These are phyloP conservation scores for Volvariella volvacea DNA, from an alignment of 1,284 basidiomycete species.

Conservation along the genomic window DNA sequence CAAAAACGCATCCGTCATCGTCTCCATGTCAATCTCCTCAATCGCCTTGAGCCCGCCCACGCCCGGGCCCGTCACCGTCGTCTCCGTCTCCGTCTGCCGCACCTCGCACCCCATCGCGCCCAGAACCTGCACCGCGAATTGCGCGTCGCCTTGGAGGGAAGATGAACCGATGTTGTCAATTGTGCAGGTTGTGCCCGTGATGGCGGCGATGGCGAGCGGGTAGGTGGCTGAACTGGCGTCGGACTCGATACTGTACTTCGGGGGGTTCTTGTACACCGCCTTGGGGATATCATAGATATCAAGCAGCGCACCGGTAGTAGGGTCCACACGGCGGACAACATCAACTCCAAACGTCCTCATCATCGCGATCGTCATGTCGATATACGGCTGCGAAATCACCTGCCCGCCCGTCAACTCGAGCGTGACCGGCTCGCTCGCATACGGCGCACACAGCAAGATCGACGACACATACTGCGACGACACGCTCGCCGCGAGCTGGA, in stretches of 20 bases:
- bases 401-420: conserved; percentile 89
- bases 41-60: conserved; percentile 77
- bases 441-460: conserved; percentile 93
- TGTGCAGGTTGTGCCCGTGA: conserved; percentile 92
- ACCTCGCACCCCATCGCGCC: conserved; percentile 95
- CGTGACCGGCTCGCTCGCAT: conserved; percentile 75
- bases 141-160: conserved; percentile 93
- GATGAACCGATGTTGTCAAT: conserved; percentile 87
- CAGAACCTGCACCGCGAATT: conserved; percentile 90
- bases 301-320: conserved; percentile 52
- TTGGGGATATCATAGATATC: conserved; percentile 89
- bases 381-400: conserved; percentile 98
- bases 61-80: conserved; percentile 90
- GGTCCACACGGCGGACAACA: conserved; percentile 68
- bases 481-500: conserved; percentile 89
- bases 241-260: conserved; percentile 86
- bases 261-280: conserved; percentile 74
- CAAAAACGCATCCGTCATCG: conserved; percentile 99
- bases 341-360: conserved; percentile 92
- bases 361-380: conserved; percentile 99
- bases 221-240: conserved; percentile 97
- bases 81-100: conserved; percentile 81
- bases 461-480: conserved; percentile 99
- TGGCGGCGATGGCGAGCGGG: conserved; percentile 93
- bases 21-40: conserved; percentile 94